These are phyloP conservation scores for Actinomucor elegans DNA, from an alignment of 371 early-diverging fungal species.

Conservation along the genomic window DNA sequence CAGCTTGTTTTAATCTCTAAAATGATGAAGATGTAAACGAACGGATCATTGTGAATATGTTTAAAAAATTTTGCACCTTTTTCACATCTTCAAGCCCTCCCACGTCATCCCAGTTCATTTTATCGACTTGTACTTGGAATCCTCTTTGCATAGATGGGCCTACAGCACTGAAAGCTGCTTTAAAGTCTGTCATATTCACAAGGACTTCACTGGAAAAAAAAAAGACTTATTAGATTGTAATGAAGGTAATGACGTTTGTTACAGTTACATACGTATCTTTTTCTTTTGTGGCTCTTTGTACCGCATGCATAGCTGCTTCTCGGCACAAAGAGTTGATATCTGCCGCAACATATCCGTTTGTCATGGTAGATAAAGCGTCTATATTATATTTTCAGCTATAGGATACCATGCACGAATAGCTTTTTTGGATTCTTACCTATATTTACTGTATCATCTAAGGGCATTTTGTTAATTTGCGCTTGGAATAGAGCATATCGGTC, in stretches of 20 bases:
- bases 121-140: constrained; percentile 59
- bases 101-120: constrained; percentile 83
- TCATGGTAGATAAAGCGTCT: constrained; percentile 71
- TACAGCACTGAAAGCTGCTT: constrained; percentile 60
- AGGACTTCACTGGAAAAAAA: constrained; percentile 14
- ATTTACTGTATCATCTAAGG: constrained; percentile 52
- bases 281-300: constrained; percentile 44
- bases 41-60: too few relatives aligned
- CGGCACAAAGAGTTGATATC: constrained; percentile 91
- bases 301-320: constrained; percentile 78
- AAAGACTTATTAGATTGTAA: background rate
- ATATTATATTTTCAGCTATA: background rate
- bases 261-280: background rate
- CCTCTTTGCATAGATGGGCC: constrained; percentile 70
- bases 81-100: constrained; percentile 96
- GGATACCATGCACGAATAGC: too few relatives aligned
- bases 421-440: constrained; percentile 18
- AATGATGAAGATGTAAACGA: background rate
- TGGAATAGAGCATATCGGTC: constrained; percentile 66
- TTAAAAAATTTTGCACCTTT: constrained; percentile 47
- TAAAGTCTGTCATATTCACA: constrained; percentile 59
- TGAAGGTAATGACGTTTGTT: too few relatives aligned
- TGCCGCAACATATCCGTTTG: constrained; percentile 97
- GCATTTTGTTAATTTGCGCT: constrained; percentile 56
- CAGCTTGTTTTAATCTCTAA: constrained; percentile 82